These are phyloP conservation scores for Penicillium atrosanguineum DNA, from an alignment of 495 filamentous ascomycete species.

Conservation along the genomic window DNA sequence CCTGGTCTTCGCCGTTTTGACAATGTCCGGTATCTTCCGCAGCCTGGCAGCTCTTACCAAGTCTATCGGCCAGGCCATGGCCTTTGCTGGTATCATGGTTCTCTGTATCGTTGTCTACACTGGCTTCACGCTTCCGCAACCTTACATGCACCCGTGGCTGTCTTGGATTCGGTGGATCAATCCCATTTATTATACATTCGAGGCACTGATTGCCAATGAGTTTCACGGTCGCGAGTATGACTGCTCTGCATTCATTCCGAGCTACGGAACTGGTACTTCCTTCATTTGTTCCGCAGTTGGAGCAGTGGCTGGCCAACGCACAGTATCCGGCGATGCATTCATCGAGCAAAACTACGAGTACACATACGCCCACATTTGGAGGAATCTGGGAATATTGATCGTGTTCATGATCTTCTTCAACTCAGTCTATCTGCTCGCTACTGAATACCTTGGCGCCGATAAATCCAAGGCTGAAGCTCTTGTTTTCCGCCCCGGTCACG, in stretches of 20 bases:
- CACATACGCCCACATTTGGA: conserved; percentile 55
- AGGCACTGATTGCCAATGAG: conserved; percentile 47
- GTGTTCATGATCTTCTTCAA: conserved; percentile 59
- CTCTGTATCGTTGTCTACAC: conserved; percentile 42
- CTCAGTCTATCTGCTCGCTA: conserved; percentile 31
- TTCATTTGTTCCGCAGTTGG: conserved; percentile 52
- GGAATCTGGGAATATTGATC: conserved; percentile 61
- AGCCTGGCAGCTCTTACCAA: conserved; percentile 39
- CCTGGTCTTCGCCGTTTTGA: conserved; percentile 42
- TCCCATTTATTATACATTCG: conserved; percentile 40
- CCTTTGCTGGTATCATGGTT: conserved; percentile 39
- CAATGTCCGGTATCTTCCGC: conserved; percentile 50
- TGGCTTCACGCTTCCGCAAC: conserved; percentile 39
- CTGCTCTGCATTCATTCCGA: conserved; percentile 39
- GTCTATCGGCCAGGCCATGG: conserved; percentile 41
- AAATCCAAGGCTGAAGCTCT: conserved; percentile 35
- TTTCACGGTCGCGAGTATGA: conserved; percentile 52
- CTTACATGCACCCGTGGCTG: conserved; percentile 48
- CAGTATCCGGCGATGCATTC: conserved; percentile 50
- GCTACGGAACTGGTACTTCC: conserved; percentile 37
- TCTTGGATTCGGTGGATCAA: conserved; percentile 44
- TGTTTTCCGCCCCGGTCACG: conserved; percentile 37
- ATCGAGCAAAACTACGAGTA: conserved; percentile 54
- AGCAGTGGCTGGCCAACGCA: conserved; percentile 43
- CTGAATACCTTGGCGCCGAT: conserved; percentile 33